phyloP scores from a whole-genome alignment of 2,329 filamentous ascomycete genomes.

The Didymella exigua region DNA sequence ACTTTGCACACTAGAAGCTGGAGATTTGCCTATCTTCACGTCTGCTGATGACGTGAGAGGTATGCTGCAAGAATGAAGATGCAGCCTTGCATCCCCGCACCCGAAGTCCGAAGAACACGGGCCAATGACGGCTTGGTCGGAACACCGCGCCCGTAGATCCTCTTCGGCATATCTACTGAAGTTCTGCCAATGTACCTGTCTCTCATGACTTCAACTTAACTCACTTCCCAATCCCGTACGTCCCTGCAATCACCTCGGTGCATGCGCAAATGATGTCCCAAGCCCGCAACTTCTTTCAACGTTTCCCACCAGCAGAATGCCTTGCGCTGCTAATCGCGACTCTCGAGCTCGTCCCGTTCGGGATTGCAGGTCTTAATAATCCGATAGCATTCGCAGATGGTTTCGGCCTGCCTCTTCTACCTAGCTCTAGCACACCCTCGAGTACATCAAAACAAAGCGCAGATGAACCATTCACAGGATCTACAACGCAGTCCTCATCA shows the following conservation, averaged over 20 bases:
- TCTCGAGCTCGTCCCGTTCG: conserved; percentile 31
- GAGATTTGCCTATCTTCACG: too few relatives aligned
- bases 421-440: conserved; percentile 1
- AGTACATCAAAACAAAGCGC: conserved; percentile 5
- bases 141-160: not conserved
- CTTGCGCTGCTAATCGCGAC: conserved; percentile 31
- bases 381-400: conserved; percentile 25
- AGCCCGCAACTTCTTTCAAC: conserved; percentile 25
- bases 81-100: conserved; percentile 12
- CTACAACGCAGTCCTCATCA: not conserved
- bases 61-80: not conserved
- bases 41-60: conserved; percentile 1
- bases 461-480: not conserved
- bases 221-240: not conserved
- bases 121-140: conserved; percentile 1
- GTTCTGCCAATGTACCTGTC: not conserved
- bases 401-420: conserved; percentile 23
- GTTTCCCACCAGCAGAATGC: conserved; percentile 32
- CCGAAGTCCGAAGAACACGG: conserved; percentile 14
- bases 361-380: conserved; percentile 26
- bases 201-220: not conserved
- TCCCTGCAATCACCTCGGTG: not conserved
- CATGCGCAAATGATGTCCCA: conserved; percentile 25
- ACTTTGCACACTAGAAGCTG: too few relatives aligned
- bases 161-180: not conserved